Percentiles rank a stretch among this genome's conserved stretches.
Conservation (phyloP, 2,329 filamentous ascomycete genomes). For the Fusarium sp. region DNA sequence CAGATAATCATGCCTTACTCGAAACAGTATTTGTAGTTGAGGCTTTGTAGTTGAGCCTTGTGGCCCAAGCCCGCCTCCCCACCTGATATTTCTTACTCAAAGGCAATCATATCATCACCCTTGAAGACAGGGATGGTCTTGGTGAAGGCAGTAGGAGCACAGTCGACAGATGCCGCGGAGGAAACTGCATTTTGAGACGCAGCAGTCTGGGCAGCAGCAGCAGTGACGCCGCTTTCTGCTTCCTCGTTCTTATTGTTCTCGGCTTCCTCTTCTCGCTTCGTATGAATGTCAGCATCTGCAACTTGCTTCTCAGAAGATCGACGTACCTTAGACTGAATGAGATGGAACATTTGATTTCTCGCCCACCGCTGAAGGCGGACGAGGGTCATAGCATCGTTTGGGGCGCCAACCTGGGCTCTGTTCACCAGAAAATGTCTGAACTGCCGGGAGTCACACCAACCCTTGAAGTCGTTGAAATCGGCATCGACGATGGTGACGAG, state of each 20-base stretch:
- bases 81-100: too few relatives aligned
- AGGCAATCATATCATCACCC: too few relatives aligned
- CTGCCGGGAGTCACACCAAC: background rate
- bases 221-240: background rate
- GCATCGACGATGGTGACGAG: background rate
- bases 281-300: background rate
- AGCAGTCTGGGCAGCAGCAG: background rate
- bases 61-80: too few relatives aligned
- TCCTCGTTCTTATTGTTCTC: background rate
- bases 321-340: background rate
- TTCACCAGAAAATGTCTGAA: background rate
- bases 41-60: too few relatives aligned
- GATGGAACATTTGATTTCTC: background rate
- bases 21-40: too few relatives aligned
- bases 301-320: fast-evolving
- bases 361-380: background rate
- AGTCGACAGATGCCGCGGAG: too few relatives aligned
- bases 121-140: too few relatives aligned
- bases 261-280: background rate
- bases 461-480: background rate
- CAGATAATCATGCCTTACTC: too few relatives aligned
- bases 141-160: too few relatives aligned
- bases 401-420: background rate
- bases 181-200: too few relatives aligned
- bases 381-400: background rate